Evolutionary conservation across 176 grass and related monocot species (phyloP).

Genomic region (Pharus latifolius): DNA sequence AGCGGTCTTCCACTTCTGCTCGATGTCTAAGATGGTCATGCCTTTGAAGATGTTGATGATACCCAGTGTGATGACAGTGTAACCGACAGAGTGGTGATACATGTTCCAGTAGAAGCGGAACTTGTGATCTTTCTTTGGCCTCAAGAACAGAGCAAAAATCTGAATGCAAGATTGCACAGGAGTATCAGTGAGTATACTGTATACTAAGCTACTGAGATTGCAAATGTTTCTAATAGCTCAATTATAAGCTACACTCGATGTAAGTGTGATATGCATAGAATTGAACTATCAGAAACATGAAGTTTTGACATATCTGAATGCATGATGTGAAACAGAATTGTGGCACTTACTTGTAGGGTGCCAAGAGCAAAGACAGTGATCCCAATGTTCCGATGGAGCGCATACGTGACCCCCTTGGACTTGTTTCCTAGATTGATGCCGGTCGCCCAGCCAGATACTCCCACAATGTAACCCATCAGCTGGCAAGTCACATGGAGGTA

Average conservation of each 20-base stretch:
- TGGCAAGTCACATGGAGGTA: constrained; percentile 63
- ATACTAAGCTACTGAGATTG: background rate
- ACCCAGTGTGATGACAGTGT: constrained; percentile 33
- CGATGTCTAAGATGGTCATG: constrained; percentile 30
- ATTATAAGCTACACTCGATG: background rate
- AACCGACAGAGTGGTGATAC: constrained; percentile 58
- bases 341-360: constrained; percentile 36
- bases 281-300: background rate
- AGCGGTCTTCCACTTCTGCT: constrained; percentile 35
- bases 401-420: constrained; percentile 40
- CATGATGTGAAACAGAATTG: background rate
- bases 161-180: background rate
- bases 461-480: constrained; percentile 35
- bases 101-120: constrained; percentile 60
- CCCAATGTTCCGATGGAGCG: constrained; percentile 37
- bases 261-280: background rate
- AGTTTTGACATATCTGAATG: background rate
- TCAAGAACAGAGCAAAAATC: constrained; percentile 49
- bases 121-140: constrained; percentile 43
- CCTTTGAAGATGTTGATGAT: constrained; percentile 64
- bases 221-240: background rate
- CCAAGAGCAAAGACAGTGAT: constrained; percentile 36
- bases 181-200: background rate
- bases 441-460: constrained; percentile 58
- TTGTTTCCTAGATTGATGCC: constrained; percentile 53